Evolutionary conservation across 2,329 filamentous ascomycete species (phyloP).

Genomic region (Falciphora oryzae): DNA sequence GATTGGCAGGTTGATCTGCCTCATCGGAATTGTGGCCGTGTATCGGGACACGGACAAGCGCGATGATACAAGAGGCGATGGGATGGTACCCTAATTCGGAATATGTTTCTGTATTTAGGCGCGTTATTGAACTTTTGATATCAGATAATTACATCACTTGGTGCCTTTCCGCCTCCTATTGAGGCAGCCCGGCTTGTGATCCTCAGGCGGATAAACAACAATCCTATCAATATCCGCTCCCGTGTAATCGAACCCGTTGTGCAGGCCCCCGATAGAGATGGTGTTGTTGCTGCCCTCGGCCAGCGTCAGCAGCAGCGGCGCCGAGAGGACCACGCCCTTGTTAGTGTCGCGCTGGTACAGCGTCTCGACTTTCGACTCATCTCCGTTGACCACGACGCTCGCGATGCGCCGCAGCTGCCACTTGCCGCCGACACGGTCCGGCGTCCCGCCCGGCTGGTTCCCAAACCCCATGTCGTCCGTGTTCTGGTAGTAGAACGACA

Average conservation of each 20-base stretch:
- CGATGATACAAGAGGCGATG: no score
- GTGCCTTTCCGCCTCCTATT: not conserved
- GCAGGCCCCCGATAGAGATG: constrained; percentile 51
- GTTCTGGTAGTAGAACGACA: constrained; percentile 54
- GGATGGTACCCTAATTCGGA: no score
- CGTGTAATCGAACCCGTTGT: constrained; percentile 50
- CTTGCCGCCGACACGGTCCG: constrained; percentile 52
- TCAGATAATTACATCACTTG: no score
- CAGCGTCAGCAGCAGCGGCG: constrained; percentile 48
- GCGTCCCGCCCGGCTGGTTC: constrained; percentile 46
- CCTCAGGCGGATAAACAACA: constrained; percentile 53
- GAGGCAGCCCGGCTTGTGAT: not conserved
- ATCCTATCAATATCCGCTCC: constrained; percentile 54
- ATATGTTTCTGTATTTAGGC: no score
- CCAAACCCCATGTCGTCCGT: constrained; percentile 41
- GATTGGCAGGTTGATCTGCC: no score
- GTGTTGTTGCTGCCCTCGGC: constrained; percentile 43
- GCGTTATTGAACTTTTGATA: no score
- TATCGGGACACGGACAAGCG: no score
- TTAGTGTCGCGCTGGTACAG: constrained; percentile 47
- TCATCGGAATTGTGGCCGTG: no score
- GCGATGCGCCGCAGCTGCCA: constrained; percentile 56
- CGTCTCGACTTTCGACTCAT: constrained; percentile 42
- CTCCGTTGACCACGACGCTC: constrained; percentile 54
- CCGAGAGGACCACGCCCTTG: constrained; percentile 54